phyloP scores from a whole-genome alignment of 768 basidiomycete genomes.

The Leccinum subtestaceum region DNA sequence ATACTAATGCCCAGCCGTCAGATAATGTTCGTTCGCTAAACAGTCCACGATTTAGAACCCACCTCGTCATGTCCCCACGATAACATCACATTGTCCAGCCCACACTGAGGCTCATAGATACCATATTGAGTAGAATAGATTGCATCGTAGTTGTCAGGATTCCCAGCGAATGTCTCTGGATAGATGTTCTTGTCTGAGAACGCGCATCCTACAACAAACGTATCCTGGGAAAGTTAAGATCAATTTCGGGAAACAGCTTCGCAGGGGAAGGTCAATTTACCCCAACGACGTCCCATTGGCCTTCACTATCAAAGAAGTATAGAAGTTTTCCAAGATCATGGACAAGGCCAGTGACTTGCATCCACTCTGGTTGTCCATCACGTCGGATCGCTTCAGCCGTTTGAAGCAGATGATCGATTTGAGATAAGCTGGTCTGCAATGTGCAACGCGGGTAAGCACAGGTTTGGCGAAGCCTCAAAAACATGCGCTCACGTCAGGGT shows the following conservation, averaged over 20 bases:
- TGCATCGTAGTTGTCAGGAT: conserved; percentile 64
- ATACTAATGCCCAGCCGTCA: conserved; percentile 47
- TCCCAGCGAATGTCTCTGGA: conserved; percentile 70
- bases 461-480: background rate
- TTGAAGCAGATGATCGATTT: conserved; percentile 89
- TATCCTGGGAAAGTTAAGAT: conserved; percentile 43
- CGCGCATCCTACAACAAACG: conserved; percentile 80
- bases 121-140: conserved; percentile 72
- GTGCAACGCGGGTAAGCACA: conserved; percentile 8
- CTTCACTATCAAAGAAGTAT: conserved; percentile 78
- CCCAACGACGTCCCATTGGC: conserved; percentile 95
- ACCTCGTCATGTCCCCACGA: conserved; percentile 93
- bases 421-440: conserved; percentile 65
- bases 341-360: conserved; percentile 84
- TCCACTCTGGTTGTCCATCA: conserved; percentile 89
- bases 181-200: conserved; percentile 84
- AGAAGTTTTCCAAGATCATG: conserved; percentile 91
- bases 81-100: conserved; percentile 84
- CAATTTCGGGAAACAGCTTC: background rate
- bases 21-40: background rate
- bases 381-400: conserved; percentile 87
- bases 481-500: conserved; percentile 64
- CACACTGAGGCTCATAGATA: conserved; percentile 75
- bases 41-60: conserved; percentile 21
- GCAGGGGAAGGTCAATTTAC: conserved; percentile 38